Conservation (phyloP, 345 rosid species). For the Reutealis trisperma region DNA sequence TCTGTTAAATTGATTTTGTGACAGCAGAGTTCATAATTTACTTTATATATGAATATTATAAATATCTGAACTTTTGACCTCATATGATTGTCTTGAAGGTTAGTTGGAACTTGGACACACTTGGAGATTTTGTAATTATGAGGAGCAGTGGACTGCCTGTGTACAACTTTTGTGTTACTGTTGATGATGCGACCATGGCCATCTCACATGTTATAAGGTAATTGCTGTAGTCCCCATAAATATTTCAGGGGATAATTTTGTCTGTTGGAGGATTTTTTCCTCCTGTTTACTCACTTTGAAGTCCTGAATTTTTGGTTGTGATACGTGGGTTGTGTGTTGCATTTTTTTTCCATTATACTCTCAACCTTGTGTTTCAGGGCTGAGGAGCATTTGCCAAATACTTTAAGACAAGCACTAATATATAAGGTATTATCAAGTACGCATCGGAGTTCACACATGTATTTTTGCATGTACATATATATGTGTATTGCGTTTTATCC, state of each 20-base stretch:
- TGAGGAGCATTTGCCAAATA: slow-evolving; percentile 94
- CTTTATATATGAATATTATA: not conserved
- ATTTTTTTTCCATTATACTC: slow-evolving; percentile 16
- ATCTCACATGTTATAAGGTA: slow-evolving; percentile 95
- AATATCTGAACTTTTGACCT: slow-evolving; percentile 30
- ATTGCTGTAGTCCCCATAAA: slow-evolving; percentile 10
- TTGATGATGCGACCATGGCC: slow-evolving; percentile 97
- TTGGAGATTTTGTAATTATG: slow-evolving; percentile 56
- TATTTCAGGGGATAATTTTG: not conserved
- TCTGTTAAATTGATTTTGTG: not conserved
- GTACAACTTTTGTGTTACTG: slow-evolving; percentile 91
- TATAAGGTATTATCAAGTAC: slow-evolving; percentile 58
- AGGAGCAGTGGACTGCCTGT: slow-evolving; percentile 77
- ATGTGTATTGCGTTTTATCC: slow-evolving; percentile 2
- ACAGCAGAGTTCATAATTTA: not conserved
- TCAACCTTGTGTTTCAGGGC: slow-evolving; percentile 53
- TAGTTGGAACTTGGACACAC: slow-evolving; percentile 87
- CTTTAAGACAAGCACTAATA: slow-evolving; percentile 87
- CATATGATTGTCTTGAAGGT: slow-evolving; percentile 75
- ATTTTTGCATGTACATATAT: not conserved
- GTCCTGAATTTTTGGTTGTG: not conserved
- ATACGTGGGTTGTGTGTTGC: not conserved
- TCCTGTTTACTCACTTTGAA: not conserved
- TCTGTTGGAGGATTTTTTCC: slow-evolving; percentile 2
- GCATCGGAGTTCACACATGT: not conserved